Base-by-base conservation (phyloP, 1,284 basidiomycete genomes). In the Paramarasmius palmivorus region DNA sequence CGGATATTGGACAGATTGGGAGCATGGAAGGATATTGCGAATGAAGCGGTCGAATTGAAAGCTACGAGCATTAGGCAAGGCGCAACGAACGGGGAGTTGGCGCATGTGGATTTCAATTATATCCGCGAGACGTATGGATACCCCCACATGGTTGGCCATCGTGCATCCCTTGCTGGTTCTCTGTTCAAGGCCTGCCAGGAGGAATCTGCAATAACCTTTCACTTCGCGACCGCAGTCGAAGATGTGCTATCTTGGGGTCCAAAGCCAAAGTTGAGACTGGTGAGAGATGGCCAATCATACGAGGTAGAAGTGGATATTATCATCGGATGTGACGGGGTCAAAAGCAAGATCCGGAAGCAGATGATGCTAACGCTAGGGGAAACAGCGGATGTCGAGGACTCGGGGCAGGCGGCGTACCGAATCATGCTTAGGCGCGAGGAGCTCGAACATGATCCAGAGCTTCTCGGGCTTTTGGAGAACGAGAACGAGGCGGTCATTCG, bases 351-450 rank as follows among this genome's bases (percentile, higher is more conserved):
- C 17, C 51, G 62, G 17, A 41, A 47, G 26, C 46, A 53, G 17
- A 57, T 63, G 40, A 47, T 63, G 29, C 45, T 49, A 3, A 25
- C 26, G 15, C 56, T 60, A 4, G 55, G 54, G 12, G 53, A 59
- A 17, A 51, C 42, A 7, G 59, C 53, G n/a, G 19, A 42, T 51
- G 61, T 57, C 4, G 36, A 56, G 39, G 61, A 63, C 38, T 58
- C 61, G 0, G 62, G 61, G 14, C 59, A 62, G 37, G 53, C 62
- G 1, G 56, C 62, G 22, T 63, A 63, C 53, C 59, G 61, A 20
- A 61, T 62, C 47, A 62, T 63, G 61, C 55, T 63, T 23, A 55
- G 37, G 10, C 61, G 61, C 32, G 59, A 60, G 1, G 51, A 63
- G 25, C 32, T 63, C n/a, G 34, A 29, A 0, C 51, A 53, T 36